Evolutionary conservation across 2,329 filamentous ascomycete species (phyloP), one percentile per base, ranked within the genome.

Genomic region (Samsoniella hepiali): DNA sequence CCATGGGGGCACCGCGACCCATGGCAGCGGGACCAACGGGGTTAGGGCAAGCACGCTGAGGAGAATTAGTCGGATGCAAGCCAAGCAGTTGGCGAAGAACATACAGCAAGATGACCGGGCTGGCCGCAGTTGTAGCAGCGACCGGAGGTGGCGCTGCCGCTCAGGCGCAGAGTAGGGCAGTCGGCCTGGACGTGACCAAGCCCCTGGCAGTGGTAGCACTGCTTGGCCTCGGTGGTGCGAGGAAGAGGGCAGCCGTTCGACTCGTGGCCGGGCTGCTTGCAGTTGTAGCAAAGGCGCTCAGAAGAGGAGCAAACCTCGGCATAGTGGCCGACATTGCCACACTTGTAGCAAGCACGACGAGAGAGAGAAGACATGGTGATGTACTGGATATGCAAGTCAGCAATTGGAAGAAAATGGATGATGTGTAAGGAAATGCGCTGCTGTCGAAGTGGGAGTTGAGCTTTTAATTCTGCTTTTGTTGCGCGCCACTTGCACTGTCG

Each of bases 151-250:
- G 88, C 86, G 71, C 89, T 90, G 69, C 90, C 93, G 78, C 88
- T 96, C 77, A 99, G 80, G 71, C 95, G 92, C 68, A 99, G 87
- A 67, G 95, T 98, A 72, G 95, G 95, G 86, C 95, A 99, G 79
- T 99, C 95, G 70, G 95, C 95, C 83, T 99, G 95, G 72, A 99
- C 95, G 77, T 99, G 95, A 69, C 95, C 95, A 66, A 98, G 87
- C 65, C 95, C 95, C 83, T 98, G 95, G 85, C 95, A 99, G 82
- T 98, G 95, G 79, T 99, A 99, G 87, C 95, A 99, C 84, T 99
- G 95, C 88, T 99, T 99, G 60, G 93, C 93, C 82, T 99, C 95
- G 68, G 95, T 97, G 66, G 94, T 97, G 78, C 95, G 90, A 73
- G 95, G 95, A 75, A 94, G 89, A 72, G 95, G 95, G 85, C 95